Base-by-base conservation (phyloP, 2,329 filamentous ascomycete species). In the Karstenula rhodostoma region DNA sequence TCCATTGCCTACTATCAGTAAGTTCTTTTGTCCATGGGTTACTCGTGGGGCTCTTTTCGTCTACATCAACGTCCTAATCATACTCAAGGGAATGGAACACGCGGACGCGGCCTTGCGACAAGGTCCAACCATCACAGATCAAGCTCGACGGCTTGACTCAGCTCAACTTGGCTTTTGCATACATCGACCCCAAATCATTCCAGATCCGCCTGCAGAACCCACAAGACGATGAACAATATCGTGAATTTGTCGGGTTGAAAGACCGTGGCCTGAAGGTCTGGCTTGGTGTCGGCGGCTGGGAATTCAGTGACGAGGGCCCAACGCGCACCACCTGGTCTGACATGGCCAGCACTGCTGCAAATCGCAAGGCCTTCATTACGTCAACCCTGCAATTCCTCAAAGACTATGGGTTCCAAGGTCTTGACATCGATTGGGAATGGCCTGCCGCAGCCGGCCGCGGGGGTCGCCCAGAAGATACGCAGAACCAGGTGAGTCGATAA, bases 371-470 rank as follows among this genome's bases (percentile, higher is more conserved):
- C 0, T 60, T 60, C 29, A 52, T 60, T n/a, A 17, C 32, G 8
- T 56, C 58, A 8, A 46, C 53, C 59, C 58, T 50, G 17, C 22
- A 40, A 17, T 52, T 57, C 9, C 52, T 60, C 25, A 19, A 56
- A n/a, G 22, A 59, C 4, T 57, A 61, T 32, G 44, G 44, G 3
- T 61, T 57, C 29, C 54, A 61, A 46, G 59, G 55, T 13, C 67
- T 81, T 1, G 80, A 83, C 52, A 56, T 83, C 19, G 79, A 83
- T 62, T 83, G 80, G 81, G 78, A 78, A 0, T 61, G 69, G 2
- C 67, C 69, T 4, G 67, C 54, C 3, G 60, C 67, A 3, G 35
- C 59, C 15, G 78, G 80, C 29, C 72, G 80, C 4, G 67, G 68
- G 7, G 82, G 83, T 1, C 62, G 57, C 0, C 33, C 68, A 0